Evolutionary conservation across 2,329 filamentous ascomycete genomes (phyloP).

Genomic region (Metarhizium anisopliae): DNA sequence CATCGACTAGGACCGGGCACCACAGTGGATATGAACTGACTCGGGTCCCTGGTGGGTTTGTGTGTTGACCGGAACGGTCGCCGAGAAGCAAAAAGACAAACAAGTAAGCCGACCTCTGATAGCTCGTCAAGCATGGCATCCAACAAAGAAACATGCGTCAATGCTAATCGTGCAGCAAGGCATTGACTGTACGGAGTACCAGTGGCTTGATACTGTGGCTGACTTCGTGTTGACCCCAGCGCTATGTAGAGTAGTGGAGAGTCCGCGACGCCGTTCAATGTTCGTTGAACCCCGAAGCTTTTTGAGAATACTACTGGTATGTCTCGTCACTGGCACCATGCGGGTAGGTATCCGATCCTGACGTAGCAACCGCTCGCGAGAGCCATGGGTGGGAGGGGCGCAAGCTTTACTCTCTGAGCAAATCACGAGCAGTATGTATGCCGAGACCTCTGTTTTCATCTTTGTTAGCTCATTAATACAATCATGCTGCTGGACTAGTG

Average conservation of each 20-base stretch:
- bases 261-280: not conserved
- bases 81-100: not conserved
- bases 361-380: not conserved
- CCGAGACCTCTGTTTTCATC: too few species aligned
- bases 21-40: slow-evolving; percentile 1
- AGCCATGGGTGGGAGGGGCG: not conserved
- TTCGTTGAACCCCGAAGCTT: not conserved
- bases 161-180: not conserved
- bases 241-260: not conserved
- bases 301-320: not conserved
- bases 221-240: not conserved
- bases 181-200: not conserved
- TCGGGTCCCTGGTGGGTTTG: not conserved
- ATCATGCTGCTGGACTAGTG: too few species aligned
- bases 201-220: not conserved
- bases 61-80: not conserved
- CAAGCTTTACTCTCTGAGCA: too few species aligned
- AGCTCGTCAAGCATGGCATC: not conserved
- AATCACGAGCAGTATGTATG: too few species aligned
- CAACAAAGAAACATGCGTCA: not conserved
- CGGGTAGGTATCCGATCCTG: not conserved
- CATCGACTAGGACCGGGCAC: not conserved
- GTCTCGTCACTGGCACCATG: not conserved
- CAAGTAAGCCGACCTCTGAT: not conserved
- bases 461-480: too few species aligned